Base-by-base conservation (phyloP, 495 filamentous ascomycete genomes). In the Lepidopterella palustris region DNA sequence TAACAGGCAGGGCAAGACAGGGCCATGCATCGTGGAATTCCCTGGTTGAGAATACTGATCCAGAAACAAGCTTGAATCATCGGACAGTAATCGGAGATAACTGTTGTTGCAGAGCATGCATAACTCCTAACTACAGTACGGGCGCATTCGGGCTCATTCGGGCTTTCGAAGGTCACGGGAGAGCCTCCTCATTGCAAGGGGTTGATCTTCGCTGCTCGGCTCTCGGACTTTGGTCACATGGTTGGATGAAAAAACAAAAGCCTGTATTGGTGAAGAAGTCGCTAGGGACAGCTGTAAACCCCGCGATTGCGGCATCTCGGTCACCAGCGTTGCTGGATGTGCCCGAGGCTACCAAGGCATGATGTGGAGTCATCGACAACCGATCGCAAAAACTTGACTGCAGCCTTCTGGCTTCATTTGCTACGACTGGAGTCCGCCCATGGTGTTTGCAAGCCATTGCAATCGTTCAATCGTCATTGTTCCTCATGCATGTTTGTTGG, bases 21-120 rank as follows among this genome's bases (percentile, higher is more conserved):
- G 35, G 47, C 47, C 47, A 50, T 25, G 47, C 20, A 50, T 50
- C 47, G 47, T 50, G 20, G 35, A 50, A 50, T 13, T n/a, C n/a
- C n/a, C n/a, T n/a, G n/a, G n/a, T 49, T 21, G n/a, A 49, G n/a
- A 24, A 21, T 20, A 24, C 10, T 13, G n/a, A 24, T 21, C n/a
- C 45, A 18, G 45, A n/a, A n/a, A n/a, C n/a, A n/a, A 49, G 45
- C n/a, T 11, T 49, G 13, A 49, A 18, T 49, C 39, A 20, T 11
- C 39, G 1, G 2, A 2, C 45, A 18, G 45, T 24, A 20, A 24
- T 24, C 18, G 21, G 47, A 50, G 21, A 9, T 27, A 50, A 9
- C 15, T 13, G 23, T 18, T 13, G 9, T 13, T 26, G 45, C 2
- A 26, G 10, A 13, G 23, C n/a, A 24, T 50, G 47, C 21, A 50